phyloP scores from a whole-genome alignment of 1,284 basidiomycete species.

The Irpex sp. region DNA sequence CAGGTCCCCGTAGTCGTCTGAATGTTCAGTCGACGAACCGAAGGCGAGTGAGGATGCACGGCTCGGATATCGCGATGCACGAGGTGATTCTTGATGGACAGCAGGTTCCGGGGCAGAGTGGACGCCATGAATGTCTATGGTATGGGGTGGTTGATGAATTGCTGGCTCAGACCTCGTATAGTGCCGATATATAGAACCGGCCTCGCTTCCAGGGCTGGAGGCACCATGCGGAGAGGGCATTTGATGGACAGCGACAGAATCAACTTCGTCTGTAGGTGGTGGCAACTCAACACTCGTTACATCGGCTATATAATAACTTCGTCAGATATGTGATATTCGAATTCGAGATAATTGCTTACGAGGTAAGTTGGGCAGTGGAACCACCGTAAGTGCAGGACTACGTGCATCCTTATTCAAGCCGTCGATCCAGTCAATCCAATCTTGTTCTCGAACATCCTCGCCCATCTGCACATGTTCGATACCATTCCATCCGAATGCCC shows the following conservation, averaged over 20 bases:
- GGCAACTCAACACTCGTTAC: slow-evolving; percentile 6
- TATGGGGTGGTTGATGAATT: neutral
- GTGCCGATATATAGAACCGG: neutral
- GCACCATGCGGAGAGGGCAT: neutral
- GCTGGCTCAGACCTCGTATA: neutral
- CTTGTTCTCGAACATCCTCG: slow-evolving; percentile 16
- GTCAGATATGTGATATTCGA: neutral
- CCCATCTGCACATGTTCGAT: slow-evolving; percentile 22
- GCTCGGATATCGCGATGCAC: neutral
- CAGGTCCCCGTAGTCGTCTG: slow-evolving; percentile 6
- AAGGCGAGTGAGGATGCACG: slow-evolving; percentile 6
- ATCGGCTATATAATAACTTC: slow-evolving; percentile 8
- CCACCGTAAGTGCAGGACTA: slow-evolving; percentile 36
- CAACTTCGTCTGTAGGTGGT: neutral
- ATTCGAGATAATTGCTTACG: slow-evolving; percentile 18
- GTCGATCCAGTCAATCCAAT: slow-evolving; percentile 11
- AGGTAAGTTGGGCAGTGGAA: slow-evolving; percentile 28
- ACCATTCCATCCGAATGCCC: slow-evolving; percentile 26
- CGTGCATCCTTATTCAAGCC: slow-evolving; percentile 17
- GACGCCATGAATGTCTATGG: neutral
- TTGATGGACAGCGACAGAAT: neutral
- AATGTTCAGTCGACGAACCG: slow-evolving; percentile 4
- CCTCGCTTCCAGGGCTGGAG: neutral
- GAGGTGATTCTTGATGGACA: neutral
- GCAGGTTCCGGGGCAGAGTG: slow-evolving; percentile 1